phyloP scores from a whole-genome alignment of 139 green algal genomes.

The Micractinium conductrix region DNA sequence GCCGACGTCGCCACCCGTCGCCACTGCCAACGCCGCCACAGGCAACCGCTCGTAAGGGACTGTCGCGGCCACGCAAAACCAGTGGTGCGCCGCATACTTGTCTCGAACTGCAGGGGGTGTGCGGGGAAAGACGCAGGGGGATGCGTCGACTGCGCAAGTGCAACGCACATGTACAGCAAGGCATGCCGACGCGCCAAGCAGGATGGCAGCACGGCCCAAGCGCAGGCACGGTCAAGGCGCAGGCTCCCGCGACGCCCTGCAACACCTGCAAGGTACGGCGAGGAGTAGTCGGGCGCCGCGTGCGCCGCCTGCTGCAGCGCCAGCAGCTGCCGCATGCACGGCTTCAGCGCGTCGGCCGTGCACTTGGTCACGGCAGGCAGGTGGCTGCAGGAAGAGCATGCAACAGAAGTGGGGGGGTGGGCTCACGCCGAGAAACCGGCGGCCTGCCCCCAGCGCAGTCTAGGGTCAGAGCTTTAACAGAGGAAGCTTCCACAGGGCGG shows the following conservation, averaged over 20 bases:
- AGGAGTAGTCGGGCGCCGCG: background rate
- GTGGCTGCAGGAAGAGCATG: background rate
- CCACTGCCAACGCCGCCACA: background rate
- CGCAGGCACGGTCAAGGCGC: background rate
- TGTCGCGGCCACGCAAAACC: background rate
- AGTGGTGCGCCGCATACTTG: constrained; percentile 6
- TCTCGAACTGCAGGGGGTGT: constrained; percentile 1
- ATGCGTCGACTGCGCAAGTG: background rate
- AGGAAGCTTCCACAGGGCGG: too few relatives aligned
- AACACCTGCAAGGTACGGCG: constrained; percentile 4
- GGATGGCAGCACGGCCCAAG: background rate
- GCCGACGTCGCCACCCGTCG: too few relatives aligned
- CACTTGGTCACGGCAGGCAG: constrained; percentile 9
- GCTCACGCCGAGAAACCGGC: background rate
- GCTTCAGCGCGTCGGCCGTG: constrained; percentile 1
- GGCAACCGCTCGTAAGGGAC: background rate
- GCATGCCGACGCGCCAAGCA: background rate
- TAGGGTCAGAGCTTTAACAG: too few relatives aligned
- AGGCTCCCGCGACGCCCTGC: too few relatives aligned
- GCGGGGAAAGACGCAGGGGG: background rate
- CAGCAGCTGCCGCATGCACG: constrained; percentile 23
- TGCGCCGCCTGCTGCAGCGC: constrained; percentile 10
- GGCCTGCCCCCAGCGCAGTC: too few relatives aligned
- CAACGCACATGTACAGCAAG: background rate
- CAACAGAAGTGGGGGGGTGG: background rate